These are phyloP conservation scores for Coemansia sp. DNA, from an alignment of 192 early-diverging fungal genomes.

Conservation along the genomic window DNA sequence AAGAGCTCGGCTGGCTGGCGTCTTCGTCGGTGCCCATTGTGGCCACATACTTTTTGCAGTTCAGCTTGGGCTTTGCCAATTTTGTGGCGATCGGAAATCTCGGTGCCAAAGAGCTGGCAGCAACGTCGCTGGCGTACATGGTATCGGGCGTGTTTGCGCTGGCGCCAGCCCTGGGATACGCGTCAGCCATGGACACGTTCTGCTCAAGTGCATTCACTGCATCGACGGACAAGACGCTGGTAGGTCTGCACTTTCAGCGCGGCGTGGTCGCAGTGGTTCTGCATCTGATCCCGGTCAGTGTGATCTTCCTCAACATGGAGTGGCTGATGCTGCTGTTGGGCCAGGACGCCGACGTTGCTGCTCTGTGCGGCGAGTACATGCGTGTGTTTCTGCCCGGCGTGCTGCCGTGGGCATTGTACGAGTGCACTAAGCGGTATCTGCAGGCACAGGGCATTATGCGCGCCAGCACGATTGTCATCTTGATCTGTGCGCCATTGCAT, in stretches of 20 bases:
- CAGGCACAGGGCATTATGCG: constrained; percentile 86
- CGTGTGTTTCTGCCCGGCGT: constrained; percentile 66
- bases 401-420: constrained; percentile 74
- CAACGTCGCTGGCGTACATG: constrained; percentile 61
- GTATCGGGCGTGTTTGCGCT: constrained; percentile 49
- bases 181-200: constrained; percentile 70
- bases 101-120: constrained; percentile 62
- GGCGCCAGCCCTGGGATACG: constrained; percentile 61
- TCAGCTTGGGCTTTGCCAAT: constrained; percentile 61
- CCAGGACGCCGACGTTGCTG: constrained; percentile 72
- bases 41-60: constrained; percentile 62
- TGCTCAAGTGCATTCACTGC: constrained; percentile 68
- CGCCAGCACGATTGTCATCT: constrained; percentile 68
- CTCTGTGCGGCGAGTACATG: constrained; percentile 60
- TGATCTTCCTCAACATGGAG: constrained; percentile 72
- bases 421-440: constrained; percentile 77
- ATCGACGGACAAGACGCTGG: constrained; percentile 57
- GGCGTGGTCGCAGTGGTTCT: constrained; percentile 71
- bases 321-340: constrained; percentile 65
- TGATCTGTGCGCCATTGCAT: constrained; percentile 71
- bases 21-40: constrained; percentile 53
- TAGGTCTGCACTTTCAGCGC: constrained; percentile 72
- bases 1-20: constrained; percentile 35
- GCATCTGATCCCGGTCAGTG: constrained; percentile 69
- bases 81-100: constrained; percentile 63